phyloP scores from a whole-genome alignment of 202 grass and related monocot genomes.

The Zoysia matrella region DNA sequence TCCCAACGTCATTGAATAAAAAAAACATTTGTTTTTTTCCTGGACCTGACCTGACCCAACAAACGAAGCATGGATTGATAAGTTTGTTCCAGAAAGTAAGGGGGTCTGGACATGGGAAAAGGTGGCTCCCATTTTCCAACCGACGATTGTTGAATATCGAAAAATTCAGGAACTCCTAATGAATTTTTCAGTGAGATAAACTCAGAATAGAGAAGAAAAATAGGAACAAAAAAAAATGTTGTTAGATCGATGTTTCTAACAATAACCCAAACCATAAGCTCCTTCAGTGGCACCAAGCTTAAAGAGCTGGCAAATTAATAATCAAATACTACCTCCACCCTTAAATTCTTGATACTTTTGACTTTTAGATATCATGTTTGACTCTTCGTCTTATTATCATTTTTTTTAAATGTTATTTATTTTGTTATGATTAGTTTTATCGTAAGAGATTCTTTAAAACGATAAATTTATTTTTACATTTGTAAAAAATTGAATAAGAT shows the following conservation, averaged over 20 bases:
- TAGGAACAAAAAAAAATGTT: neutral
- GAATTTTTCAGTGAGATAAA: neutral
- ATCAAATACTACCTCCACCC: neutral
- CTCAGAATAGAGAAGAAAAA: neutral
- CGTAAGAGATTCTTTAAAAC: too few species aligned
- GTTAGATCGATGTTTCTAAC: neutral
- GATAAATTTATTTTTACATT: too few species aligned
- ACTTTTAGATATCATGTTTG: too few species aligned
- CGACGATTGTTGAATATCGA: neutral
- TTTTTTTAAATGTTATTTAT: too few species aligned
- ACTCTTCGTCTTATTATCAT: too few species aligned
- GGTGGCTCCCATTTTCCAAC: neutral
- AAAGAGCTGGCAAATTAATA: neutral
- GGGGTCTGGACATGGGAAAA: neutral
- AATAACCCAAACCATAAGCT: neutral
- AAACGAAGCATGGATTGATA: neutral
- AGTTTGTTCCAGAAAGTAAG: neutral
- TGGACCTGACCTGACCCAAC: neutral
- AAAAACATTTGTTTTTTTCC: neutral
- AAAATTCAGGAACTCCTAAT: neutral
- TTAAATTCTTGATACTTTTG: too few species aligned
- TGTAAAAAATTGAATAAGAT: too few species aligned
- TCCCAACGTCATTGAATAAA: conserved; percentile 4
- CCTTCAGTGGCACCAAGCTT: neutral
- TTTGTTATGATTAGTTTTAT: too few species aligned